Base-by-base conservation (phyloP, 2,329 filamentous ascomycete genomes). In the Colletotrichum simmondsii region DNA sequence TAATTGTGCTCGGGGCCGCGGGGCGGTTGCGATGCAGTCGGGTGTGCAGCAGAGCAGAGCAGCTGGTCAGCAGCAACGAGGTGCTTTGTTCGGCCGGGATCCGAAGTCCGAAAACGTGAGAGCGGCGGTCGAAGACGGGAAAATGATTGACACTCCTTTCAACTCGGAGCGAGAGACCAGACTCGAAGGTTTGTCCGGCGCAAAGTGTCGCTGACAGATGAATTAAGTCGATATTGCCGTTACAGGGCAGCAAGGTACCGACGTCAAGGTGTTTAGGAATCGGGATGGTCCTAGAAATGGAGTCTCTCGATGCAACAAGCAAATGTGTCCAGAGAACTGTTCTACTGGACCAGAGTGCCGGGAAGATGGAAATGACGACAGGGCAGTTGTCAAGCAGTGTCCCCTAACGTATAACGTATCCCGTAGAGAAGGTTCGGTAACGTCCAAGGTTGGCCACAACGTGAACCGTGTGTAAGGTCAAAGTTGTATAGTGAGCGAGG, bases 41-140 rank as follows among this genome's bases (percentile, higher is more conserved):
- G 37, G 42, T 46, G 16, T 14, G 60, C 46, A 63, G 60, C n/a
- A 26, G 19, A 37, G 4, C 16, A n/a, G 57, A 19, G 60, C 30
- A 52, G 37, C 30, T 64, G 30, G 60, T 56, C 70, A 56, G 70
- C 59, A 63, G 42, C 65, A 46, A 46, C 30, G 32, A 42, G 53
- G 66, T 59, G 65, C 70, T 72, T 70, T 65, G 60, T 72, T 70
- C 60, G 46, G 66, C 66, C 60, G 66, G 70, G 60, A 60, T 57
- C 54, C 66, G 60, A 60, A 60, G 46, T 30, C 70, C 66, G 70
- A 57, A 72, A 72, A 69, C 66, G 70, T 64, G 65, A 72, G 42
- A 46, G 70, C 65, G 52, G 54, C 26, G 49, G 54, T 64, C 66
- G 54, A 65, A 65, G 70, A 69, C 60, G 66, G 70, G 54, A 16